phyloP scores from a whole-genome alignment of 768 basidiomycete species.

The Collybiopsis confluens region DNA sequence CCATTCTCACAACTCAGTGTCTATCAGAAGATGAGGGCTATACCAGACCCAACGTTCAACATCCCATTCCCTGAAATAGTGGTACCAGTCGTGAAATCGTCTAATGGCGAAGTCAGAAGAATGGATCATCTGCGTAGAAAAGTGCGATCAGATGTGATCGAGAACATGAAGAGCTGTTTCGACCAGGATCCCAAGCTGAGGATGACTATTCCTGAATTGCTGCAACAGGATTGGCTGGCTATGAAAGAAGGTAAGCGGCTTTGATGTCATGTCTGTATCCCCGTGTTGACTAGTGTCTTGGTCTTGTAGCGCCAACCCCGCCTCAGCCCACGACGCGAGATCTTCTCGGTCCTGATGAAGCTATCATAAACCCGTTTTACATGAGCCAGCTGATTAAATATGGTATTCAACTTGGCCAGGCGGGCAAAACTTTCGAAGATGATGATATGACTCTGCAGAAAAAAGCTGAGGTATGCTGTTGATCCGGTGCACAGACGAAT shows the following conservation, averaged over 20 bases:
- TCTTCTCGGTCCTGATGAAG: slow-evolving; percentile 47
- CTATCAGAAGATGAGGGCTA: slow-evolving; percentile 90
- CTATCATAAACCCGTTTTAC: slow-evolving; percentile 74
- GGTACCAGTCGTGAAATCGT: slow-evolving; percentile 37
- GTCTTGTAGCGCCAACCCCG: slow-evolving; percentile 20
- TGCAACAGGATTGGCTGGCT: slow-evolving; percentile 77
- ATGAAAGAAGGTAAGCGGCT: slow-evolving; percentile 51
- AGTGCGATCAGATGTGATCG: slow-evolving; percentile 76
- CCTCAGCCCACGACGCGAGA: slow-evolving; percentile 21
- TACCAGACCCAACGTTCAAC: slow-evolving; percentile 69
- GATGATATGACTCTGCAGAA: slow-evolving; percentile 42
- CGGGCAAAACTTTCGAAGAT: slow-evolving; percentile 21
- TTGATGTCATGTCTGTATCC: not conserved
- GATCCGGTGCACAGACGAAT: not conserved
- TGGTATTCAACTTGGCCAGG: slow-evolving; percentile 58
- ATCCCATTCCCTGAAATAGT: slow-evolving; percentile 83
- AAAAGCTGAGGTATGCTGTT: slow-evolving; percentile 51
- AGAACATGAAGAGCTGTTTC: slow-evolving; percentile 79
- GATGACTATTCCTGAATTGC: slow-evolving; percentile 81
- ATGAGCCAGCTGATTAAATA: slow-evolving; percentile 74
- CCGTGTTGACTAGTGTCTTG: slow-evolving; percentile 13
- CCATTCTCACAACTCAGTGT: slow-evolving; percentile 86
- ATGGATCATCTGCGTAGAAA: slow-evolving; percentile 65
- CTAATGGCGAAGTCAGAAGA: slow-evolving; percentile 35
- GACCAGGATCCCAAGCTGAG: slow-evolving; percentile 76